These are phyloP conservation scores for Aspergillus diversus DNA, from an alignment of 495 filamentous ascomycete genomes.

Conservation along the genomic window DNA sequence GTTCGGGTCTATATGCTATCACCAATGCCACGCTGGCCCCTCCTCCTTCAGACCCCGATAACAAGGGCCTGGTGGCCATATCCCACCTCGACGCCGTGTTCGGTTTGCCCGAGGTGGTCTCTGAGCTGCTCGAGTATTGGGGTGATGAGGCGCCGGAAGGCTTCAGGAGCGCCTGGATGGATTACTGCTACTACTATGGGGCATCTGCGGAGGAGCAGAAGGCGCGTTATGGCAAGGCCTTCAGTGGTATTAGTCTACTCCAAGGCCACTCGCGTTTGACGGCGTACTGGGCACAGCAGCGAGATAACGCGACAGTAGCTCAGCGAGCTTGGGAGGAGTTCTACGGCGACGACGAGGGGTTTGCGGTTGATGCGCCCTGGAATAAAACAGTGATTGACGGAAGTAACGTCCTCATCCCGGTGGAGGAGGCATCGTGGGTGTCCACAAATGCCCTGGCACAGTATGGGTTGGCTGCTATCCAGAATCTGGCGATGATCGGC, in stretches of 20 bases:
- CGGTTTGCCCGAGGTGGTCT: conserved; percentile 48
- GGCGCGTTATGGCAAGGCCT: conserved; percentile 45
- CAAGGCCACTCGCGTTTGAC: conserved; percentile 53
- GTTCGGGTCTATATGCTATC: conserved; percentile 45
- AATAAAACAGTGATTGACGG: conserved; percentile 33
- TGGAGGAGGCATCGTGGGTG: conserved; percentile 49
- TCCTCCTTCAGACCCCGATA: conserved; percentile 44
- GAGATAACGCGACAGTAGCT: conserved; percentile 37
- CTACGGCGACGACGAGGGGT: conserved; percentile 37
- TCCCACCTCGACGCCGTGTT: conserved; percentile 51
- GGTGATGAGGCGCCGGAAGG: conserved; percentile 27
- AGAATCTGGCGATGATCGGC: conserved; percentile 39
- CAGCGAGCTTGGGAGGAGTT: conserved; percentile 49
- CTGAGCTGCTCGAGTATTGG: conserved; percentile 41
- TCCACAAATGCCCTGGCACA: conserved; percentile 46
- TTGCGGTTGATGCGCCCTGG: conserved; percentile 37
- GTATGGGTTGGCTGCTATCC: conserved; percentile 50
- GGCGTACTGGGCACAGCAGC: conserved; percentile 39
- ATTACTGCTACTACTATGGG: conserved; percentile 47
- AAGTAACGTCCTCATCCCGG: conserved; percentile 36
- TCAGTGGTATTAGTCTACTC: conserved; percentile 37
- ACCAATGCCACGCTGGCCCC: conserved; percentile 42
- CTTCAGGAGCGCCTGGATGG: conserved; percentile 46
- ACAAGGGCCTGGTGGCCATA: conserved; percentile 41
- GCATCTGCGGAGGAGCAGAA: conserved; percentile 41